These are phyloP conservation scores for Beta vulgaris DNA, from an alignment of 148 eudicot genomes.

Conservation along the genomic window DNA sequence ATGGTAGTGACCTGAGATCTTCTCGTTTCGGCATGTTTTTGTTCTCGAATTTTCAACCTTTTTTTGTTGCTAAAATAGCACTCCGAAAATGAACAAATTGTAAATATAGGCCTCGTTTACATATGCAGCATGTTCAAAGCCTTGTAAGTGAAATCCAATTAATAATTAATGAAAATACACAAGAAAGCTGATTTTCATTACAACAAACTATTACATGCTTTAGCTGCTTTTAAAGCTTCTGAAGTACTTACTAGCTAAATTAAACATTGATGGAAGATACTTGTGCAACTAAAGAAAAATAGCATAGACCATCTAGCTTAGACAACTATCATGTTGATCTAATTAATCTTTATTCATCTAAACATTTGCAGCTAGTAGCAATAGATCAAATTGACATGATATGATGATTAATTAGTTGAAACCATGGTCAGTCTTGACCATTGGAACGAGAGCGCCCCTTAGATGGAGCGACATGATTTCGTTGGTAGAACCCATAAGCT, in stretches of 20 bases:
- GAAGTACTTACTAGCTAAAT: not conserved
- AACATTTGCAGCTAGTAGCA: slow-evolving; percentile 11
- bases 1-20: too few relatives aligned
- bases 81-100: too few relatives aligned
- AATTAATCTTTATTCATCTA: slow-evolving; percentile 24
- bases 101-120: too few relatives aligned
- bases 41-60: too few relatives aligned
- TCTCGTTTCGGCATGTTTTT: too few relatives aligned
- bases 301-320: slow-evolving; percentile 23
- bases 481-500: slow-evolving; percentile 74
- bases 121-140: too few relatives aligned
- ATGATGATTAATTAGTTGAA: slow-evolving; percentile 14
- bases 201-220: slow-evolving; percentile 26
- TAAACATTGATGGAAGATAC: slow-evolving; percentile 3
- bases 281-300: slow-evolving; percentile 8
- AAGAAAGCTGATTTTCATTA: slow-evolving; percentile 18
- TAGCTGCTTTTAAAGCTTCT: slow-evolving; percentile 12
- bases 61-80: too few relatives aligned
- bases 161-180: not conserved
- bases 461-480: slow-evolving; percentile 95
- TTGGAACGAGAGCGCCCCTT: slow-evolving; percentile 53
- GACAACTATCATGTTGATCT: slow-evolving; percentile 23
- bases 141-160: too few relatives aligned
- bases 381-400: not conserved
- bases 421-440: slow-evolving; percentile 53